Evolutionary conservation across 129 eudicot genomes (phyloP), one percentile per base, ranked within the genome.

Genomic region (Oenanthe sinensis): DNA sequence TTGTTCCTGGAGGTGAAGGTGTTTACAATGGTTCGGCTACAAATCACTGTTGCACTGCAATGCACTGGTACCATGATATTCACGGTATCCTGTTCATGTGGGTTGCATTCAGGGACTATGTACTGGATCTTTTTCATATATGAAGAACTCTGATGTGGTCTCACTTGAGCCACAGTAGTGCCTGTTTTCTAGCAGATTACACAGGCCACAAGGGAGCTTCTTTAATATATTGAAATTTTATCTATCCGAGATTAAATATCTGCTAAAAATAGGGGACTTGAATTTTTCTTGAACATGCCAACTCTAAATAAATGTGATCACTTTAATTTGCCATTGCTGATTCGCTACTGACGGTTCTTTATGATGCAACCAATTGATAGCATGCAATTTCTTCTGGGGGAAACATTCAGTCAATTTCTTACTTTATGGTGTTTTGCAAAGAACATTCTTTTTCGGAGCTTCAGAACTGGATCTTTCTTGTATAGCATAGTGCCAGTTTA

Each of bases 381-480:
- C 68, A 40, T 80, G 91, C 89, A 85, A 81, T 69, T 79, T 80
- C 84, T 84, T 80, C 50, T 73, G 75, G 91, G 75, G 81, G 74
- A 83, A 85, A 78, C 83, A 49, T 80, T 84, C 88, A 75, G 85
- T 84, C 82, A 74, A 77, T 79, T 73, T 84, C 58, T 80, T 87
- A 85, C 86, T 87, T 85, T 85, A 72, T 79, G 87, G 90, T 73
- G 75, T 68, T 89, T 85, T 84, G 89, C 83, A 79, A 76, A 88
- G 90, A 84, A 81, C 87, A 83, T 87, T 84, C 83, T 85, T 82
- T 83, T 65, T 74, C 86, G 84, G 93, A 84, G 87, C 86, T 84
- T 82, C 88, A 76, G 88, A 82, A 87, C 88, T 83, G 92, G 94
- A 81, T 81, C 88, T 88, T 84, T 83, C 87, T 79, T 88, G 80